Evolutionary conservation across 805 yeast genomes (phyloP).

Genomic region (Cyberlindnera xishuangbannaensis): DNA sequence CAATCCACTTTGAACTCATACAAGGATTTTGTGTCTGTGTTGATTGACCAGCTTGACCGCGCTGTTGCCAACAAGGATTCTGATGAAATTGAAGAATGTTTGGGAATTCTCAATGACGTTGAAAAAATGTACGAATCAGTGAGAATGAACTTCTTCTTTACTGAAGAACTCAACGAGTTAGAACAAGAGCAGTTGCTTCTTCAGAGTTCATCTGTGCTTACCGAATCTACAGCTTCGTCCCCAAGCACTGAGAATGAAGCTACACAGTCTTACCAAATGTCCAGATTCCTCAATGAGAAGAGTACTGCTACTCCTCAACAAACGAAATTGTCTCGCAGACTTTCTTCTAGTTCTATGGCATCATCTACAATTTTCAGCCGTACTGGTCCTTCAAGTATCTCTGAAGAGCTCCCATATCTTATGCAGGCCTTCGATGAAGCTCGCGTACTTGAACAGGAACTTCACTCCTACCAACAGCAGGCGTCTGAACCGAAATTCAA

Average conservation of each 20-base stretch:
- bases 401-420: slow-evolving; percentile 61
- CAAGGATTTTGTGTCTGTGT: slow-evolving; percentile 51
- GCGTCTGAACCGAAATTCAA: background rate
- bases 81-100: slow-evolving; percentile 57
- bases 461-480: slow-evolving; percentile 18
- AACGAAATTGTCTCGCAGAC: slow-evolving; percentile 13
- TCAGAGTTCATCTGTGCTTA: slow-evolving; percentile 3
- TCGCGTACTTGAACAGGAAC: slow-evolving; percentile 49
- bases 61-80: slow-evolving; percentile 50
- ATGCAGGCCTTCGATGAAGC: slow-evolving; percentile 65
- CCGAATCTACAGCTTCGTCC: slow-evolving; percentile 8
- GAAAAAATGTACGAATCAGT: slow-evolving; percentile 67
- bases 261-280: slow-evolving; percentile 9
- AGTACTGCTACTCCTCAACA: slow-evolving; percentile 2
- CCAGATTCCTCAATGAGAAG: slow-evolving; percentile 9
- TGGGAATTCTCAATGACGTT: slow-evolving; percentile 61
- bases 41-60: slow-evolving; percentile 51
- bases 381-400: slow-evolving; percentile 43
- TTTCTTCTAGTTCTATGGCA: slow-evolving; percentile 22
- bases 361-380: slow-evolving; percentile 24
- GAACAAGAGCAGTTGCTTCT: slow-evolving; percentile 13
- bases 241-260: slow-evolving; percentile 6
- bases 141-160: slow-evolving; percentile 31
- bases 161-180: slow-evolving; percentile 26
- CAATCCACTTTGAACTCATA: slow-evolving; percentile 43